Conservation (phyloP, 2,329 filamentous ascomycete species). For the Xylariaceae sp. region DNA sequence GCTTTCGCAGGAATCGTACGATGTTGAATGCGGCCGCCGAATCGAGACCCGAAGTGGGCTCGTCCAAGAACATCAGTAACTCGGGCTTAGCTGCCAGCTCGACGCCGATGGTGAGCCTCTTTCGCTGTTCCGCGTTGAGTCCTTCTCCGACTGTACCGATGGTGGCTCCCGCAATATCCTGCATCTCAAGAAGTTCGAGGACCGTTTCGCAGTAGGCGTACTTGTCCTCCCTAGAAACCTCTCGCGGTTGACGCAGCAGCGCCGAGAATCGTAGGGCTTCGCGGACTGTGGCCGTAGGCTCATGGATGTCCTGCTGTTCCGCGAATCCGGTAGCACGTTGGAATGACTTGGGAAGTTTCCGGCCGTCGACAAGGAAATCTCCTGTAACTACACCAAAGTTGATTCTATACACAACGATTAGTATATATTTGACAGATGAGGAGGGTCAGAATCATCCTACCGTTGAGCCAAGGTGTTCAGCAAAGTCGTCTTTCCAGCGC, state of each 20-base stretch:
- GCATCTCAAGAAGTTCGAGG: slow-evolving; percentile 65
- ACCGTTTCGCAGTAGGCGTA: slow-evolving; percentile 65
- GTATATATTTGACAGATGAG: slow-evolving; percentile 61
- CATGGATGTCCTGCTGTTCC: slow-evolving; percentile 64
- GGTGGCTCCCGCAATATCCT: slow-evolving; percentile 60
- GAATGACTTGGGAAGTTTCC: slow-evolving; percentile 67
- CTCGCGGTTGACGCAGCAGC: slow-evolving; percentile 55
- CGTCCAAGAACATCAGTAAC: slow-evolving; percentile 62
- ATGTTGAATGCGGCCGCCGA: slow-evolving; percentile 58
- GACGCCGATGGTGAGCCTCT: slow-evolving; percentile 52
- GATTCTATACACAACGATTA: slow-evolving; percentile 51
- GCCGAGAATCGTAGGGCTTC: slow-evolving; percentile 65
- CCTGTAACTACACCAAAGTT: slow-evolving; percentile 74
- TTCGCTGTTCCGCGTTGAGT: slow-evolving; percentile 56
- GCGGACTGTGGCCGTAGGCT: slow-evolving; percentile 61
- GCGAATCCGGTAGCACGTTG: slow-evolving; percentile 72
- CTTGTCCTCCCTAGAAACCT: slow-evolving; percentile 57
- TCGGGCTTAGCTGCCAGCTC: slow-evolving; percentile 55
- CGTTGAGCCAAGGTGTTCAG: slow-evolving; percentile 34
- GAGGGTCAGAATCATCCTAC: slow-evolving; percentile 48
- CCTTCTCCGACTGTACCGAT: slow-evolving; percentile 58
- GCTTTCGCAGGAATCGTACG: slow-evolving; percentile 55
- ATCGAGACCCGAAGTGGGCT: slow-evolving; percentile 56
- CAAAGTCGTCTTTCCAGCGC: slow-evolving; percentile 27
- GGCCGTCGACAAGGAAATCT: slow-evolving; percentile 75